phyloP scores from a whole-genome alignment of 176 grass and related monocot genomes.

The Oryza officinalis region DNA sequence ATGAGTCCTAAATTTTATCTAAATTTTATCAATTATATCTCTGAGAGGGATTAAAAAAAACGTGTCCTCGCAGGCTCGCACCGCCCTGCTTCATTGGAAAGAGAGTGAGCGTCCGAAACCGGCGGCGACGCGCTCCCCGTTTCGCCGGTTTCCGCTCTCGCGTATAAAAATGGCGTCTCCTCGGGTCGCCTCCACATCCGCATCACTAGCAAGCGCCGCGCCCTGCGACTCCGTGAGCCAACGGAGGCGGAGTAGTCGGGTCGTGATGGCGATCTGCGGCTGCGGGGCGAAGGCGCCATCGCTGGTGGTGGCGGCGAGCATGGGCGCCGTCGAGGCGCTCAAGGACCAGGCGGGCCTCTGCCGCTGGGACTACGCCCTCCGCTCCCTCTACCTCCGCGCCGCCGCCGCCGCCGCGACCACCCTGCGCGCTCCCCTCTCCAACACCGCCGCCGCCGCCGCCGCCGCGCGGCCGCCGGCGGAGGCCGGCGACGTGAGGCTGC shows the following conservation, averaged over 20 bases:
- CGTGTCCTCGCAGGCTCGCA: not conserved
- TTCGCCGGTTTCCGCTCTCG: not conserved
- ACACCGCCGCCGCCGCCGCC: not conserved
- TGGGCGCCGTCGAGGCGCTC: conserved; percentile 70
- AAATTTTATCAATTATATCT: too few species aligned
- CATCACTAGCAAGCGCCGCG: not conserved
- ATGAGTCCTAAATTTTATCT: too few species aligned
- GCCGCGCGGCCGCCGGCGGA: not conserved
- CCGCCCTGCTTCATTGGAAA: conserved; percentile 26
- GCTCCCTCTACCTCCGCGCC: conserved; percentile 49
- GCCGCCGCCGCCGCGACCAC: not conserved
- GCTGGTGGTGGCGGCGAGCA: conserved; percentile 64
- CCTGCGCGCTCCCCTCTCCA: conserved; percentile 6
- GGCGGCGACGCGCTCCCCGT: conserved; percentile 14
- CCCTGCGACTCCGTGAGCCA: not conserved
- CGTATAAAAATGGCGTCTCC: conserved; percentile 31
- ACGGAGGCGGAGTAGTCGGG: not conserved
- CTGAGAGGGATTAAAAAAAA: too few species aligned
- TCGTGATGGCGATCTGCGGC: not conserved
- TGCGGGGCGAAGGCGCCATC: conserved; percentile 43
- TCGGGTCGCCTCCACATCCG: not conserved
- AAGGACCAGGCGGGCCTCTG: conserved; percentile 79
- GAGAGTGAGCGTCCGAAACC: conserved; percentile 32
- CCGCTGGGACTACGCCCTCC: conserved; percentile 69
- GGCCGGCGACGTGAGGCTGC: conserved; percentile 20